Conservation (phyloP, 2,329 filamentous ascomycete genomes). For the Colletotrichum sidae region DNA sequence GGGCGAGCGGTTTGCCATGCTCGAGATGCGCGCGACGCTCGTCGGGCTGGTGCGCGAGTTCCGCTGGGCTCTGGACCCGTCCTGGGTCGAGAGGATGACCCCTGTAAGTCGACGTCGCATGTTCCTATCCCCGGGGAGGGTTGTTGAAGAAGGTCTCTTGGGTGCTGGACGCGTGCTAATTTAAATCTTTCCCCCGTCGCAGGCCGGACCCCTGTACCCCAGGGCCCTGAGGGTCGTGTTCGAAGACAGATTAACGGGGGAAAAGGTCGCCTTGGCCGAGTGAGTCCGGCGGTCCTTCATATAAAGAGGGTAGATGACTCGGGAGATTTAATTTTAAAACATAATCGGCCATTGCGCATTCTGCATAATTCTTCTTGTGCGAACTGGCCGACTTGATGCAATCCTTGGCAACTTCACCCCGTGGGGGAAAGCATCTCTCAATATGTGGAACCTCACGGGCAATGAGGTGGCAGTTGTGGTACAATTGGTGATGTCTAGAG, state of each 20-base stretch:
- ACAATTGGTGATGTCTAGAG: no score
- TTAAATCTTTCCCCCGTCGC: not conserved
- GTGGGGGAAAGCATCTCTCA: no score
- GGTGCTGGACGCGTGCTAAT: not conserved
- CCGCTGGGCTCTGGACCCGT: constrained; percentile 47
- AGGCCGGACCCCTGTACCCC: constrained; percentile 34
- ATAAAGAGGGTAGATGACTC: no score
- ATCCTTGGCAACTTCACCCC: no score
- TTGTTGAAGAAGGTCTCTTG: not conserved
- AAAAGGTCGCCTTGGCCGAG: not conserved
- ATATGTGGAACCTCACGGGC: no score
- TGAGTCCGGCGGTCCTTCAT: no score
- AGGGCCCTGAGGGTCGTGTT: constrained; percentile 29
- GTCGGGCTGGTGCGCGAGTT: constrained; percentile 45
- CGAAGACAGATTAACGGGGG: constrained; percentile 12
- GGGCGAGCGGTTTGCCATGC: constrained; percentile 54
- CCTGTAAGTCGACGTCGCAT: constrained; percentile 42
- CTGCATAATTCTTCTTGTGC: no score
- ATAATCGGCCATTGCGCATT: no score
- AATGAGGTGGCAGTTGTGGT: no score
- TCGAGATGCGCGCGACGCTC: constrained; percentile 50
- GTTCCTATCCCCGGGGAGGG: not conserved
- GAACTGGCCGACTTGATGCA: no score
- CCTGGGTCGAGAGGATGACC: constrained; percentile 47
- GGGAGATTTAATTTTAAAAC: no score